phyloP scores from a whole-genome alignment of 2,329 filamentous ascomycete species.

The Neonectria sp. region DNA sequence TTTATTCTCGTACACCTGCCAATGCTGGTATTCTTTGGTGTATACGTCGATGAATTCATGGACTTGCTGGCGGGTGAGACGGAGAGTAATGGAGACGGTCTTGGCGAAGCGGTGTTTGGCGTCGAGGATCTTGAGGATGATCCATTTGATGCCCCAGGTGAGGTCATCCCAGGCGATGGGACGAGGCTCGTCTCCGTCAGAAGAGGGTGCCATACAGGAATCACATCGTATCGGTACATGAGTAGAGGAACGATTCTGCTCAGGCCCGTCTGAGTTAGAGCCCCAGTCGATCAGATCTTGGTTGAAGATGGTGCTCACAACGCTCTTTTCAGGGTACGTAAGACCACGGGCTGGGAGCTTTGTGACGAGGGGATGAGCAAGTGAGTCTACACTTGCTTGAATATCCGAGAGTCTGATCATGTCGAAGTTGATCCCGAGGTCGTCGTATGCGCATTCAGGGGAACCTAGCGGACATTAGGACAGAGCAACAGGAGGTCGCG shows the following conservation, averaged over 20 bases:
- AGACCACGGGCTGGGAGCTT: background rate
- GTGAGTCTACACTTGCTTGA: background rate
- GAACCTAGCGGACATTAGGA: background rate
- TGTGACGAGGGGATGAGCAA: background rate
- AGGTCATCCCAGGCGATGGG: conserved; percentile 43
- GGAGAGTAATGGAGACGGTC: conserved; percentile 33
- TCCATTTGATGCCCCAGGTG: conserved; percentile 44
- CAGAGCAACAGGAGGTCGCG: background rate
- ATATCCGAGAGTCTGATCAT: background rate
- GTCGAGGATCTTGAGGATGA: conserved; percentile 43
- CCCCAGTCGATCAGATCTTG: conserved; percentile 33
- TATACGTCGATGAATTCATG: conserved; percentile 44
- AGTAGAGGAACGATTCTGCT: background rate
- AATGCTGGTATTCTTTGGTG: conserved; percentile 35
- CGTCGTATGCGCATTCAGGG: background rate
- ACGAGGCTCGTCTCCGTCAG: background rate
- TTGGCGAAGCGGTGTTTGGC: conserved; percentile 40
- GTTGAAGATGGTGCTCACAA: conserved; percentile 19
- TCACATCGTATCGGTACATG: background rate
- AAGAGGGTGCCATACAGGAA: background rate
- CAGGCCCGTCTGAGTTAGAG: conserved; percentile 13
- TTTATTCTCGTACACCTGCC: conserved; percentile 38
- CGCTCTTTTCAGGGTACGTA: conserved; percentile 1
- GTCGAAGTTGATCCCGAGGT: background rate
- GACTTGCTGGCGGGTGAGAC: conserved; percentile 40